Conservation (phyloP, 2,329 filamentous ascomycete genomes). For the Botrytis tulipae region DNA sequence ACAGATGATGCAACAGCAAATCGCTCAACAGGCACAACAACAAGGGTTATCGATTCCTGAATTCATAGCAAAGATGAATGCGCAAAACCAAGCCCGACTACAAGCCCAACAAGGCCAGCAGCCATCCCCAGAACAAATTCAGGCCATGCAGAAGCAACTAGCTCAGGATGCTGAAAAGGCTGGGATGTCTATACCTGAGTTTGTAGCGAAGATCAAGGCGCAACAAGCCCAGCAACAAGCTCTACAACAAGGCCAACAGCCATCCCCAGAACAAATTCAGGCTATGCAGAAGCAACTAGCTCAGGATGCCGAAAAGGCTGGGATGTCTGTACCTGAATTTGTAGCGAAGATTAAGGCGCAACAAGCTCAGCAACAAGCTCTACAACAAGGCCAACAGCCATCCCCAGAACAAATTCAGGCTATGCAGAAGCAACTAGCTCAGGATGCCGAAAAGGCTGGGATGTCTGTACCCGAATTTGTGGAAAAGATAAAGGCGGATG, state of each 20-base stretch:
- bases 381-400: constrained; percentile 52
- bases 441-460: constrained; percentile 80
- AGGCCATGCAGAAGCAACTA: constrained; percentile 78
- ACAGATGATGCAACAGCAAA: constrained; percentile 75
- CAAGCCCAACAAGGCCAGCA: constrained; percentile 36
- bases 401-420: constrained; percentile 80
- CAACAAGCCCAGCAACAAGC: constrained; percentile 48
- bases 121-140: constrained; percentile 81
- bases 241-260: constrained; percentile 43
- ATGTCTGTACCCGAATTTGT: constrained; percentile 85
- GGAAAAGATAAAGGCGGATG: constrained; percentile 61
- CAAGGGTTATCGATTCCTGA: constrained; percentile 81
- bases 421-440: constrained; percentile 79
- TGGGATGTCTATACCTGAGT: constrained; percentile 82
- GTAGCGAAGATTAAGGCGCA: constrained; percentile 64
- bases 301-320: constrained; percentile 77
- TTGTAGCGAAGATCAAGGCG: constrained; percentile 67
- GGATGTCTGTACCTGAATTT: constrained; percentile 83
- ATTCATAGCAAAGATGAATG: constrained; percentile 70
- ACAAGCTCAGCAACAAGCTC: constrained; percentile 50
- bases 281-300: constrained; percentile 81
- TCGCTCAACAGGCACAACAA: constrained; percentile 79
- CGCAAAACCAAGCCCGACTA: constrained; percentile 26
- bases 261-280: constrained; percentile 80
- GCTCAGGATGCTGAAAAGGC: constrained; percentile 78